Percentiles rank a stretch among this genome's conserved stretches.
Conservation (phyloP, 208 protist species). For the Leishmania amazonensis region DNA sequence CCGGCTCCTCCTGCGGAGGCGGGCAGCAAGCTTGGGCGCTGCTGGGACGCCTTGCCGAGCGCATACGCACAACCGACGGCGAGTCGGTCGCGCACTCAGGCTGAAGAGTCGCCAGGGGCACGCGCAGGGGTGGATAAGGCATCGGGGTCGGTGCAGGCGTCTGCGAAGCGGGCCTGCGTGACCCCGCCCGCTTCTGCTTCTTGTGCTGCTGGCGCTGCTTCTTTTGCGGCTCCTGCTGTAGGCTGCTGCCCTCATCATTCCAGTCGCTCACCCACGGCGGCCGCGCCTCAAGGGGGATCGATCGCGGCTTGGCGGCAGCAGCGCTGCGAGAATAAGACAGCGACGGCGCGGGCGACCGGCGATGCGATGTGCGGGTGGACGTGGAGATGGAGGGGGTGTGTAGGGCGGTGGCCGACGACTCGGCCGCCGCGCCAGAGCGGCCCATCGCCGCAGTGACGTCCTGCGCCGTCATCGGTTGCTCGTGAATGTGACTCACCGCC, state of each 20-base stretch:
- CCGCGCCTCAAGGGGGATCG: constrained; percentile 7
- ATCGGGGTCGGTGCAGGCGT: not conserved
- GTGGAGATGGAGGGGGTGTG: not conserved
- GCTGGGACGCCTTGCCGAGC: constrained; percentile 1
- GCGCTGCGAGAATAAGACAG: not conserved
- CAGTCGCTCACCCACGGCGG: constrained; percentile 27
- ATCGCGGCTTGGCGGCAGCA: not conserved
- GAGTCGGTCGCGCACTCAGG: constrained; percentile 19
- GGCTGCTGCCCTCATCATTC: not conserved
- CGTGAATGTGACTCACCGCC: constrained; percentile 2
- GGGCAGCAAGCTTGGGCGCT: not conserved
- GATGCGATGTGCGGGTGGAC: constrained; percentile 8
- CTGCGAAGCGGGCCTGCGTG: not conserved
- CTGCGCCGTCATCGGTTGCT: constrained; percentile 4
- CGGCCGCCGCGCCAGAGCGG: not conserved
- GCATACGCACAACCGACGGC: constrained; percentile 8
- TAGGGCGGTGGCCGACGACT: not conserved
- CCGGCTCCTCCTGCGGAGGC: not conserved
- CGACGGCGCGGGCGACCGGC: constrained; percentile 11
- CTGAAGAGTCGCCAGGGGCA: not conserved
- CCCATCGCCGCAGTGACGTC: not conserved
- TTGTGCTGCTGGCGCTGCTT: not conserved
- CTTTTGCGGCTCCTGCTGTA: not conserved
- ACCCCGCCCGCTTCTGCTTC: not conserved
- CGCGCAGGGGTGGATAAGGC: not conserved